Evolutionary conservation across 1,139 yeast species (phyloP), one percentile per base, ranked within the genome.

Genomic region (Blastobotrys buckinghamii): DNA sequence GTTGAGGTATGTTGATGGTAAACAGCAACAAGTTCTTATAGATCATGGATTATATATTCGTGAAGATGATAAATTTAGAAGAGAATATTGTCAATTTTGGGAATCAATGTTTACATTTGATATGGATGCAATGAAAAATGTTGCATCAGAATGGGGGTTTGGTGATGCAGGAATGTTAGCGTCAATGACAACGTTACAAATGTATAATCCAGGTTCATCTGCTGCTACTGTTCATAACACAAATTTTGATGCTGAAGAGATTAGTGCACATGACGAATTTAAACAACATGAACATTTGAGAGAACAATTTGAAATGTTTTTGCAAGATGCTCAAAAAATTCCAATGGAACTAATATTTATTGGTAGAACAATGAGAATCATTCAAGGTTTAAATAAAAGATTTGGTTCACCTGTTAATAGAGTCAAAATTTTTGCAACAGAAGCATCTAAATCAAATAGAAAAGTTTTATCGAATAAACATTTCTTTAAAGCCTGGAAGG

Each of bases 321-420:
- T 85, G 51, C 66, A 77, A 49, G 89, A 84, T 59, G 74, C 81
- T 15, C 76, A 77, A 46, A 77, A 76, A 61, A 79, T 85, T 61
- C 95, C 95, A 0, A 66, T 79, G 51, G 82, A 80, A 49, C 64
- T 85, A 46, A 71, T 82, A 30, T 83, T 85, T 57, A 65, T 85
- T 13, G 79, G 85, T 45, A 69, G 92, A 58, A 75, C 87, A 10
- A 82, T 82, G 83, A 69, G 90, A 50, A 83, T 84, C 71, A 75
- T 85, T 48, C 92, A 84, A 62, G 81, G 81, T 35, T 66, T 82
- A 56, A 85, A 85, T 61, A 79, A 78, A 55, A 69, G 69, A 47
- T 78, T 78, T 62, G 88, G 84, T 2, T 78, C 87, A 19, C 92
- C 92, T 0, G 84, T 84, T 16, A 85, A 85, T 61, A 70, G 94